Conservation (phyloP, 1,284 basidiomycete species). For the Papiliotrema flavescens region DNA sequence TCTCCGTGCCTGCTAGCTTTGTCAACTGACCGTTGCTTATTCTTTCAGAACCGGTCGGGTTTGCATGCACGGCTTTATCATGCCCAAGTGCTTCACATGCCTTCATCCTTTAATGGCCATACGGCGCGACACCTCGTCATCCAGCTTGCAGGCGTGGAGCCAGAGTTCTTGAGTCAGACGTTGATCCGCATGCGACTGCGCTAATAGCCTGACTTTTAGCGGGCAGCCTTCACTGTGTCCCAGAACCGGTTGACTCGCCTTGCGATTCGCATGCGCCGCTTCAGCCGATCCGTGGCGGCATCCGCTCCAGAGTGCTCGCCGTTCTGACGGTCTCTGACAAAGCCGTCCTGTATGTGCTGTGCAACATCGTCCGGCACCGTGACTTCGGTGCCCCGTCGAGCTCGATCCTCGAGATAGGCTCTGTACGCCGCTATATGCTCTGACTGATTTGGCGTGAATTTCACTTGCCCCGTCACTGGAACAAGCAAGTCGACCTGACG, state of each 20-base stretch:
- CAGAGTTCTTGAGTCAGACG: conserved; percentile 9
- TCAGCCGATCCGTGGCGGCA: conserved; percentile 33
- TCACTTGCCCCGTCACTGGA: conserved; percentile 12
- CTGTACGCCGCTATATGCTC: conserved; percentile 21
- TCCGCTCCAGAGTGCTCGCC: conserved; percentile 15
- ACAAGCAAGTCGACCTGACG: conserved; percentile 32
- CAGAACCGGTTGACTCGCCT: conserved; percentile 11
- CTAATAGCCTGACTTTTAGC: conserved; percentile 27
- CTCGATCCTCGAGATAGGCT: conserved; percentile 21
- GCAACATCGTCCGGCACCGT: conserved; percentile 37
- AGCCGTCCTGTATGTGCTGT: conserved; percentile 39
- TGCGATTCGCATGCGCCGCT: conserved; percentile 44
- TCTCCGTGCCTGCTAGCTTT: no score
- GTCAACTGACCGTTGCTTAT: no score
- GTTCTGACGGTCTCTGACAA: conserved; percentile 31
- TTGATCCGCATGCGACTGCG: conserved; percentile 27
- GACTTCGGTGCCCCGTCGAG: conserved; percentile 19
- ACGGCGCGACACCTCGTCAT: neutral
- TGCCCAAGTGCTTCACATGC: no score
- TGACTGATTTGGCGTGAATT: neutral
- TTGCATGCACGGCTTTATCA: no score
- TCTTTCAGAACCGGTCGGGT: no score
- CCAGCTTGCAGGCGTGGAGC: conserved; percentile 5
- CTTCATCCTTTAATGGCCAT: no score
- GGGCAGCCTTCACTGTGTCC: neutral